Evolutionary conservation across 129 eudicot species (phyloP).

Genomic region (Flaveria trinervia): DNA sequence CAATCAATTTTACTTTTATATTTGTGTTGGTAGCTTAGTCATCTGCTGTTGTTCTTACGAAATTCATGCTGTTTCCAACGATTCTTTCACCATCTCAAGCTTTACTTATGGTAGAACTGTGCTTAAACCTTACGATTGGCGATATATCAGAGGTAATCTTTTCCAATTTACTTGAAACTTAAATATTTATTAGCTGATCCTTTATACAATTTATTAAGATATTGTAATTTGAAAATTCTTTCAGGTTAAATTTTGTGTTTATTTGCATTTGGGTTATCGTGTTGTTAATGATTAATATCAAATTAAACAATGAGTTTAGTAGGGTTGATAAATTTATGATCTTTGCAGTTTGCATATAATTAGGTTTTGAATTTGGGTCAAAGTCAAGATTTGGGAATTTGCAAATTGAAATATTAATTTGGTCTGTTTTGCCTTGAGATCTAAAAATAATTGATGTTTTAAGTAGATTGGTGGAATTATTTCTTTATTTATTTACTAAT

Average conservation of each 20-base stretch:
- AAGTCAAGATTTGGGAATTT: slow-evolving; percentile 13
- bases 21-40: slow-evolving; percentile 15
- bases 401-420: slow-evolving; percentile 6
- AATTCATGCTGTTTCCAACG: slow-evolving; percentile 36
- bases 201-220: background rate
- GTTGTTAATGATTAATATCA: slow-evolving; percentile 1
- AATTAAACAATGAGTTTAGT: background rate
- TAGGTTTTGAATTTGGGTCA: slow-evolving; percentile 20
- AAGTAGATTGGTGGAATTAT: background rate
- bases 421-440: background rate
- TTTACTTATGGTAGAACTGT: slow-evolving; percentile 62
- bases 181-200: background rate
- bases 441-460: background rate
- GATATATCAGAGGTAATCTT: slow-evolving; percentile 74
- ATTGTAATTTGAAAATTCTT: background rate
- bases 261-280: slow-evolving; percentile 15
- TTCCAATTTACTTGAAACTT: background rate
- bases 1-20: slow-evolving; percentile 36
- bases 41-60: slow-evolving; percentile 23
- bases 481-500: background rate
- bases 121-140: slow-evolving; percentile 93
- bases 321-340: slow-evolving; percentile 7
- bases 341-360: slow-evolving; percentile 25
- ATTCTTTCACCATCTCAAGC: slow-evolving; percentile 73
- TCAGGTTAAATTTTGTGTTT: slow-evolving; percentile 4